Conservation (phyloP, 176 grass and related monocot genomes). For the Juncus inflexus region DNA sequence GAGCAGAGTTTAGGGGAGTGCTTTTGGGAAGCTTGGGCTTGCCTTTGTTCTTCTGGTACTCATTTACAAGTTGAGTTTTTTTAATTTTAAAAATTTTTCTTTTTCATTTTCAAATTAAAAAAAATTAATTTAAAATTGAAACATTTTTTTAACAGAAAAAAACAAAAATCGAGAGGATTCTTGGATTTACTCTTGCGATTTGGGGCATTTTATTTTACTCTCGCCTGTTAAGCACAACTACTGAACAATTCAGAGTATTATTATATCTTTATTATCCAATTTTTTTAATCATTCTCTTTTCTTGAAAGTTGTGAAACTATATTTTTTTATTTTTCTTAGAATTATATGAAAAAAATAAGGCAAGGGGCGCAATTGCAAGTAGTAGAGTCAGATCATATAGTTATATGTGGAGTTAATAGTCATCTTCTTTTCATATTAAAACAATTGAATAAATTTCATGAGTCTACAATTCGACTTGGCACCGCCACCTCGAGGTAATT, state of each 20-base stretch:
- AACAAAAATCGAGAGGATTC: constrained; percentile 82
- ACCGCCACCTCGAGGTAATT: constrained; percentile 84
- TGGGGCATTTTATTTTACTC: constrained; percentile 99
- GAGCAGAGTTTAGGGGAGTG: constrained; percentile 73
- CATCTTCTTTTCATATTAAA: constrained; percentile 78
- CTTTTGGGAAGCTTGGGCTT: constrained; percentile 99
- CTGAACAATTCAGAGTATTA: constrained; percentile 90
- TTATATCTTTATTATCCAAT: constrained; percentile 10
- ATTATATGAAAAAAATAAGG: constrained; percentile 81
- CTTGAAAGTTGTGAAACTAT: constrained; percentile 29
- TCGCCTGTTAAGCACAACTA: constrained; percentile 87
- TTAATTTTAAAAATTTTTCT: constrained; percentile 19
- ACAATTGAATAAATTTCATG: constrained; percentile 92
- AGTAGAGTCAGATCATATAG: constrained; percentile 84
- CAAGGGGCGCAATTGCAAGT: constrained; percentile 96
- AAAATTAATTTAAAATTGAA: constrained; percentile 11
- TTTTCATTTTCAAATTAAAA: constrained; percentile 17
- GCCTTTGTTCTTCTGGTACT: constrained; percentile 87
- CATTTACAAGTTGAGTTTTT: constrained; percentile 63
- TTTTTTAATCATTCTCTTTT: constrained; percentile 4
- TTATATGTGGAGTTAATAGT: constrained; percentile 89
- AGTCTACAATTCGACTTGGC: constrained; percentile 85
- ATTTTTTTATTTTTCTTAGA: constrained; percentile 45
- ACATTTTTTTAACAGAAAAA: constrained; percentile 68
- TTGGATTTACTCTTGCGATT: constrained; percentile 91